phyloP scores from a whole-genome alignment of 2,329 filamentous ascomycete genomes.

The Penicillium sp. region DNA sequence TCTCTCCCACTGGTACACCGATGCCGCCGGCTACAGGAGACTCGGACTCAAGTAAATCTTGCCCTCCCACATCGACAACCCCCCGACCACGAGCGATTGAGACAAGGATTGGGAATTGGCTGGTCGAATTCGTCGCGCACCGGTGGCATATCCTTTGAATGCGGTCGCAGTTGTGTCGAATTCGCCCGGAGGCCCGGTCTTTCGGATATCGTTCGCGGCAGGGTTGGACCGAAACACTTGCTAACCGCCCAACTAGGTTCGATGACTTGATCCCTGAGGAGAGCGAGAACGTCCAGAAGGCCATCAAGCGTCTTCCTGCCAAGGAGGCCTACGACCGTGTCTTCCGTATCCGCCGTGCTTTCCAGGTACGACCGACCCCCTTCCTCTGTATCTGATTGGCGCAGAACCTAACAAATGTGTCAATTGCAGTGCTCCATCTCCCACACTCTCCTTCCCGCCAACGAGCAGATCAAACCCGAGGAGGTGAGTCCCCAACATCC shows the following conservation, averaged over 20 bases:
- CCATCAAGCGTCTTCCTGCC: slow-evolving; percentile 83
- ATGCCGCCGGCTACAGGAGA: slow-evolving; percentile 88
- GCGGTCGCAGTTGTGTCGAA: slow-evolving; percentile 13
- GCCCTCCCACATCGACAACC: slow-evolving; percentile 14
- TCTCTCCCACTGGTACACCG: slow-evolving; percentile 82
- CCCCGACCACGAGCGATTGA: slow-evolving; percentile 16
- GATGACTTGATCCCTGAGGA: slow-evolving; percentile 96
- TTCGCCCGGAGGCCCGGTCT: slow-evolving; percentile 13
- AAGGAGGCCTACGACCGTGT: slow-evolving; percentile 95
- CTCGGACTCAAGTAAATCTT: slow-evolving; percentile 77
- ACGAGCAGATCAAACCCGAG: slow-evolving; percentile 67
- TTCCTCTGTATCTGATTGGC: slow-evolving; percentile 7
- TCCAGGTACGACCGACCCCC: slow-evolving; percentile 63
- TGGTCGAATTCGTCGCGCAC: neutral
- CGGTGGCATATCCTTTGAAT: neutral
- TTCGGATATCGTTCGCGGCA: slow-evolving; percentile 14
- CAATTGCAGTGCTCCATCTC: slow-evolving; percentile 60
- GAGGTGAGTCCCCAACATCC: slow-evolving; percentile 52
- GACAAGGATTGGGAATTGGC: neutral
- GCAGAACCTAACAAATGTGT: slow-evolving; percentile 22
- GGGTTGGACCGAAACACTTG: slow-evolving; percentile 7
- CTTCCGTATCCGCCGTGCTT: slow-evolving; percentile 92
- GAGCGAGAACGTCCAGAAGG: slow-evolving; percentile 78
- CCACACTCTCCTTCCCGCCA: slow-evolving; percentile 63
- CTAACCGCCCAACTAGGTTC: slow-evolving; percentile 58